Base-by-base conservation (phyloP, 768 basidiomycete genomes). In the Lactarius evosmus region DNA sequence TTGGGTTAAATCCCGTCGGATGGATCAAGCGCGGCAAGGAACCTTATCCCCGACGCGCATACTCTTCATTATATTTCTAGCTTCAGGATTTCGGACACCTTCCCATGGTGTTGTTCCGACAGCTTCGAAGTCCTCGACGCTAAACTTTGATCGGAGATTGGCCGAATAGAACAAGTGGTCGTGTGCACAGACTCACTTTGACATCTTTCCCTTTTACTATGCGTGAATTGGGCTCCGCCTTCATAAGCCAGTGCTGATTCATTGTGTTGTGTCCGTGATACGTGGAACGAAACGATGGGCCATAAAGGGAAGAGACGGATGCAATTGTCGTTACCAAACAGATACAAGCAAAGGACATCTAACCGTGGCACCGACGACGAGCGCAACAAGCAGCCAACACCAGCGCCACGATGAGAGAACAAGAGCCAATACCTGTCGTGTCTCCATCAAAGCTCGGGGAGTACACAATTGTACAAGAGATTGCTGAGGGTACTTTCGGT, bases 401-500 rank as follows among this genome's bases (percentile, higher is more conserved):
- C 44, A 49, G 30, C 25, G 59, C 58, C 19, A 65, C 33, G 52
- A 72, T 60, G 62, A 74, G 70, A 70, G 67, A 69, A 49, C 71
- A 72, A 58, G 71, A 70, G 12, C 65, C 71, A 25, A 70, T 69
- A 12, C 59, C 71, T 17, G 68, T 69, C 44, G 84, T 79, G 70
- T 78, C 88, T 14, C 79, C 87, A 11, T 85, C 87, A 17, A 88
- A 88, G 78, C 85, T 97, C 34, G 95, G 96, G 51, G 91, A 95
- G 78, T 98, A 98, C 76, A 89, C 84, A 46, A 85, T 98, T 62
- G 83, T 88, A 60, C 77, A 85, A 62, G 94, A 95, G 68, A 89
- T 98, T 63, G 96, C 95, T 22, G 94, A 95, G 68, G 97, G 97
- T 3, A 96, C 93, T 12, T 99, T 98, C 78, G 97, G 96, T 60